A percentile compares a stretch with the other conserved stretches of the same genome.
Conservation (phyloP, 495 filamentous ascomycete genomes). For the Sphaerosporella brunnea region DNA sequence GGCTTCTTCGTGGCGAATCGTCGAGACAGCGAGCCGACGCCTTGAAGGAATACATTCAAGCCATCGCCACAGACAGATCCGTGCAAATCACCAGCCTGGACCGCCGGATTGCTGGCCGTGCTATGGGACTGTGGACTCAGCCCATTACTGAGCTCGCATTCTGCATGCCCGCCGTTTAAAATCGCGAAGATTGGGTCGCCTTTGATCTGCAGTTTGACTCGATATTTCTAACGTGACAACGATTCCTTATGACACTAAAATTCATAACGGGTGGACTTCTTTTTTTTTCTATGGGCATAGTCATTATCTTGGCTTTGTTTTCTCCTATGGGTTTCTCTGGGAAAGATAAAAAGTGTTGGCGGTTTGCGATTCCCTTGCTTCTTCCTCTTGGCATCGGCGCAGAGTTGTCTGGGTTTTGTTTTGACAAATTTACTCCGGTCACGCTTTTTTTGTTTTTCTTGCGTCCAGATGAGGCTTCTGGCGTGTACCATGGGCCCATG, state of each 20-base stretch:
- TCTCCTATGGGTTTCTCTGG: conserved; percentile 3
- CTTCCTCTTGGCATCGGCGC: conserved; percentile 13
- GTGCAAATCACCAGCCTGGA: conserved; percentile 6
- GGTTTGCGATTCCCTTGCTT: conserved; percentile 20
- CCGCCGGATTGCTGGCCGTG: conserved; percentile 23
- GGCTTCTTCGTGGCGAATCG: conserved; percentile 13
- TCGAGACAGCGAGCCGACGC: conserved; percentile 6
- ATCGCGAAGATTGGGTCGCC: background rate
- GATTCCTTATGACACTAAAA: background rate
- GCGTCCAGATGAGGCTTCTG: background rate
- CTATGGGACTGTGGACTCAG: conserved; percentile 18
- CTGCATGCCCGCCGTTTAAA: conserved; percentile 4
- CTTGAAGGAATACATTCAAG: conserved; percentile 12
- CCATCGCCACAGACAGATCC: conserved; percentile 6
- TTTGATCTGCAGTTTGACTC: background rate
- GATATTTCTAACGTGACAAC: background rate
- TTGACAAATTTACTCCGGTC: conserved; percentile 8
- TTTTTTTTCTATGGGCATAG: background rate
- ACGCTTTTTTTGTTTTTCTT: conserved; percentile 1
- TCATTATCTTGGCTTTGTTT: conserved; percentile 6
- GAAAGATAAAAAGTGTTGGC: conserved; percentile 20
- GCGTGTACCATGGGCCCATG: background rate
- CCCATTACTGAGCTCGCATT: conserved; percentile 16
- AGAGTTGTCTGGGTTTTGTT: conserved; percentile 12
- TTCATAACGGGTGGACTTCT: background rate